These are phyloP conservation scores for Yamadazyma akitaensis DNA, from an alignment of 805 yeast species.

Conservation along the genomic window DNA sequence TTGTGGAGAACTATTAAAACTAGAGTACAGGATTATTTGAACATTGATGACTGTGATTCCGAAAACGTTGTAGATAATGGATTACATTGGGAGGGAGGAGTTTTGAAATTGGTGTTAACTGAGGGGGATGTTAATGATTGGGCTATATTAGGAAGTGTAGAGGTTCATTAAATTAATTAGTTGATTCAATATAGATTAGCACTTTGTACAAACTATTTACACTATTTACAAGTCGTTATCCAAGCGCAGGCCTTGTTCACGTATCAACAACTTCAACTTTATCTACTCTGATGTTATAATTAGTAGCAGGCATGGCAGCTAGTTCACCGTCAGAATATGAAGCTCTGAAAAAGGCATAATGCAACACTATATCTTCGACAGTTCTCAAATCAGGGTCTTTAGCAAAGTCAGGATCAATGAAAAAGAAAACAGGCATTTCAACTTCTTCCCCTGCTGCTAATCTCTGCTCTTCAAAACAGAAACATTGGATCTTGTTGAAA, in stretches of 20 bases:
- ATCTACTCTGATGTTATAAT: not conserved
- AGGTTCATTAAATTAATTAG: constrained; percentile 25
- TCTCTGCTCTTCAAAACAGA: constrained; percentile 96
- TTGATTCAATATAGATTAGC: not conserved
- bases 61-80: constrained; percentile 29
- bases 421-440: constrained; percentile 93
- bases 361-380: constrained; percentile 83
- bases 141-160: constrained; percentile 58
- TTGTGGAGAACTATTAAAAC: constrained; percentile 59
- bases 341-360: constrained; percentile 88
- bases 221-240: not conserved
- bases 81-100: constrained; percentile 67
- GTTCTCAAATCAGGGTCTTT: constrained; percentile 76
- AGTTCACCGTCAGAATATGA: constrained; percentile 39
- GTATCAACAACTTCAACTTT: not conserved
- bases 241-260: not conserved
- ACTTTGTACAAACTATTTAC: not conserved
- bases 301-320: constrained; percentile 26
- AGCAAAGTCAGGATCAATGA: constrained; percentile 35
- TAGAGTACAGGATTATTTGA: constrained; percentile 63
- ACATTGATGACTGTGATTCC: constrained; percentile 41
- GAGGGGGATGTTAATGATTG: constrained; percentile 71
- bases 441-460: constrained; percentile 94
- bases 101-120: constrained; percentile 62
- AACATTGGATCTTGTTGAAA: constrained; percentile 95